Evolutionary conservation across 192 early-diverging fungal genomes (phyloP).

Genomic region (Backusella psychrophila): DNA sequence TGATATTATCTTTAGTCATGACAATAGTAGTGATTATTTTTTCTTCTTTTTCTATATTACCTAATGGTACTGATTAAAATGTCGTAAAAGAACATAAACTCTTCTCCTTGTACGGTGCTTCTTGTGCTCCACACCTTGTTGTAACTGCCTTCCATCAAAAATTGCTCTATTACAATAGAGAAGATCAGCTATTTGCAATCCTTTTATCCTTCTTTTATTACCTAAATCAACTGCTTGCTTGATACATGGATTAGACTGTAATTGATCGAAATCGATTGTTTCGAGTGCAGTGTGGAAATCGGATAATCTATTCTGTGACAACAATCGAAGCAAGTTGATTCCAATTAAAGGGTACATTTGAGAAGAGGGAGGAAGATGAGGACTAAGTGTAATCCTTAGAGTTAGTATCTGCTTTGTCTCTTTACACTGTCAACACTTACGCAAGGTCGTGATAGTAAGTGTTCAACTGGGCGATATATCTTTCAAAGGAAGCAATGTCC

Average conservation of each 20-base stretch:
- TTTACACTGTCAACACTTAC: constrained; percentile 39
- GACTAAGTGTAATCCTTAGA: constrained; percentile 7
- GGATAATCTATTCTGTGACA: constrained; percentile 93
- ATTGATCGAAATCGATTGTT: constrained; percentile 78
- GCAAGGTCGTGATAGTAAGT: constrained; percentile 82
- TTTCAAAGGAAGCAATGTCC: constrained; percentile 93
- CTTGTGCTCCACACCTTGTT: constrained; percentile 95
- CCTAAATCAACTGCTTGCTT: constrained; percentile 85
- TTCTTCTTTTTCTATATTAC: constrained; percentile 36
- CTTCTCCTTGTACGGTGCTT: constrained; percentile 83
- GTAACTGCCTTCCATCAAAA: constrained; percentile 97
- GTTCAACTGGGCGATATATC: constrained; percentile 91
- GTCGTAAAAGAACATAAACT: constrained; percentile 93
- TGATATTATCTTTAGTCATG: background rate
- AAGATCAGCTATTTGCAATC: too few relatives aligned
- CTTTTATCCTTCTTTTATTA: background rate
- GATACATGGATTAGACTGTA: constrained; percentile 80
- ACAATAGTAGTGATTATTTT: background rate
- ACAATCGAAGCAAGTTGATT: constrained; percentile 87
- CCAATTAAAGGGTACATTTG: constrained; percentile 90
- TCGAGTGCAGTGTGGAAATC: constrained; percentile 99
- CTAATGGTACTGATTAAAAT: constrained; percentile 92
- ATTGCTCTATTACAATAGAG: constrained; percentile 65
- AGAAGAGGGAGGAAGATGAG: constrained; percentile 66
- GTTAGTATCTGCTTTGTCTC: background rate